Percentiles rank a stretch among this genome's conserved stretches.
Evolutionary conservation across 2,329 filamentous ascomycete species (phyloP).

Genomic region (Apiospora saccharicola): DNA sequence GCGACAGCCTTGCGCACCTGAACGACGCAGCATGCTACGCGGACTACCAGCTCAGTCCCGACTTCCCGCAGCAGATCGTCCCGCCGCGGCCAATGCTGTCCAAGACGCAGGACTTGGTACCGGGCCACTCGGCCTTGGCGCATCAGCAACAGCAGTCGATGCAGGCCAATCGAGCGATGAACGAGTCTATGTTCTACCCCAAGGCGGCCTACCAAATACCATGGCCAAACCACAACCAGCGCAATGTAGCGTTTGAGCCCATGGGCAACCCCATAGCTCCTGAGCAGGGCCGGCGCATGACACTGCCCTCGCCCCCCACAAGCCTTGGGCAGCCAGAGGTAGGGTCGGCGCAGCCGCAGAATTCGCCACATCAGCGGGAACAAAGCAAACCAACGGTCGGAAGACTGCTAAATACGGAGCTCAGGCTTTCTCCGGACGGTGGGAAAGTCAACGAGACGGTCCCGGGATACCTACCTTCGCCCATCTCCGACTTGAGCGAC

Average conservation of each 20-base stretch:
- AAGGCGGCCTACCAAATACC: constrained; percentile 6
- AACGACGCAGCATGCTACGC: constrained; percentile 29
- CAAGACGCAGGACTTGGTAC: background rate
- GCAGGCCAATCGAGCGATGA: background rate
- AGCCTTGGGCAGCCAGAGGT: background rate
- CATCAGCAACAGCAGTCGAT: background rate
- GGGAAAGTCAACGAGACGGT: background rate
- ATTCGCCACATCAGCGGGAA: background rate
- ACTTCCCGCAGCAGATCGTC: background rate
- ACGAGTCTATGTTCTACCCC: constrained; percentile 11
- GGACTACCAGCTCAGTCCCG: background rate
- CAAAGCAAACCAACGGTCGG: background rate
- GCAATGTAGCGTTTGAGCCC: background rate
- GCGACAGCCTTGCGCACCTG: constrained; percentile 39
- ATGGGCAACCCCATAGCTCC: background rate
- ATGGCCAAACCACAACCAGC: background rate
- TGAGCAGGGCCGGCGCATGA: background rate
- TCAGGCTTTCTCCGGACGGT: background rate
- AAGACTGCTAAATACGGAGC: background rate
- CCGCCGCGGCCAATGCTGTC: background rate
- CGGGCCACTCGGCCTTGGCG: background rate
- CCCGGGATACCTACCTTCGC: background rate
- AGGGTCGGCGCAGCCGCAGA: background rate
- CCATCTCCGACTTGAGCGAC: constrained; percentile 37
- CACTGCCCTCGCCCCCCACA: background rate